Base-by-base conservation (phyloP, 805 yeast species). In the Ogataea parapolymorpha region DNA sequence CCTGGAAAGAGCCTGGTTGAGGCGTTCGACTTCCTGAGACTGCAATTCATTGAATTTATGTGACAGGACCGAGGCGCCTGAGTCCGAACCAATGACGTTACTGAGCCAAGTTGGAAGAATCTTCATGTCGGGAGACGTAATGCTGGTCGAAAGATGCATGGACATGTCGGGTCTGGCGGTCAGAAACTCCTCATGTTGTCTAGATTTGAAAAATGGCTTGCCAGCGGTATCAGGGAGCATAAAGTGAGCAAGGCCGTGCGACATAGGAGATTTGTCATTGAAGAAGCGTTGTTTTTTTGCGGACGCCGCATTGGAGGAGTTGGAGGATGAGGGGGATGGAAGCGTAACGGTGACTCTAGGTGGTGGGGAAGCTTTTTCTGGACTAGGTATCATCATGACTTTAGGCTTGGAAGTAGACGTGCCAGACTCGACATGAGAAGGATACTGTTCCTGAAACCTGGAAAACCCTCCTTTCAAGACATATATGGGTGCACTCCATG, bases 11-110 rank as follows among this genome's bases (percentile, higher is more conserved):
- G 72, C 75, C 32, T 64, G 58, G 43, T 79, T 77, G 42, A 89
- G 68, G 30, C 97, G 68, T 13, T 70, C 71, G 48, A 79, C 78
- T 58, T 90, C 97, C 22, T 75, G 70, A 33, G 74, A 63, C 63
- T 91, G 96, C 32, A 90, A 66, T 34, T 64, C 64, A 49, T 76
- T 74, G 59, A 88, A 90, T 48, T 79, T 69, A 20, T 76, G 72
- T 1, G 79, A 67, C 7, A 70, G 57, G 2, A 54, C 44, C 25
- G 66, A 53, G 3, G 74, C 67, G 3, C 74, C 75, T 5, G 50
- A 36, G 43, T 63, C 66, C 11, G 58, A 49, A 3, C 61, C 61
- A 17, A 70, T 54, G 2, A 70, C 62, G 18, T 55, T 42, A 23
- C 53, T 52, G 20, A 82, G 64, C 90, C 90, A 84, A 2, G 38